A percentile compares a stretch with the other conserved stretches of the same genome.
phyloP scores from a whole-genome alignment of 495 filamentous ascomycete genomes.

The Sordaria brevicollis region DNA sequence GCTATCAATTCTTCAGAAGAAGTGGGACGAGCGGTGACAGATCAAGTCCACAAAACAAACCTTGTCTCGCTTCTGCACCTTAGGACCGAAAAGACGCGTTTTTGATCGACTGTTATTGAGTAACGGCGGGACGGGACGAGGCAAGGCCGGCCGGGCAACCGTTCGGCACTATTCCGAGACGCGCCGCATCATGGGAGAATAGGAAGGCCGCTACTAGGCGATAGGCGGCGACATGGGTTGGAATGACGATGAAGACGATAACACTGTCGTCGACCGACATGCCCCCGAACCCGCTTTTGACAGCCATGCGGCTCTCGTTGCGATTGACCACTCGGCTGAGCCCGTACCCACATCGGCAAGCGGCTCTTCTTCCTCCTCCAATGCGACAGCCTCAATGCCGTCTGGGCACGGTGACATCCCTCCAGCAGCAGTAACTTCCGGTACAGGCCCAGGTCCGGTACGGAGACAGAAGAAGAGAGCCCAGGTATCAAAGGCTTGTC shows the following conservation, averaged over 20 bases:
- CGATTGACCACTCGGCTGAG: not conserved
- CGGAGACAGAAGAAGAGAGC: slow-evolving; percentile 1
- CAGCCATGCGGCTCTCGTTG: not conserved
- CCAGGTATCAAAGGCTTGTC: slow-evolving; percentile 22
- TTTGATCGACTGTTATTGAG: not conserved
- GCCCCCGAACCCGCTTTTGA: not conserved
- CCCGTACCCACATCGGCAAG: not conserved
- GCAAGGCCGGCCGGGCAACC: not conserved
- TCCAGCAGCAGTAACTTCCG: not conserved
- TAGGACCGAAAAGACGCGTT: not conserved
- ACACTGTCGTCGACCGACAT: not conserved
- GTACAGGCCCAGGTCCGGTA: not conserved
- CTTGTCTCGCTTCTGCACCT: not conserved
- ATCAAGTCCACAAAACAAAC: not conserved
- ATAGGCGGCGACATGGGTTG: not conserved
- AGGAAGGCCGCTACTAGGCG: not conserved
- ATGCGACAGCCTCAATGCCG: not conserved
- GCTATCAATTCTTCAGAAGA: no score
- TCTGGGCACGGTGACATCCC: not conserved
- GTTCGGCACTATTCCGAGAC: not conserved
- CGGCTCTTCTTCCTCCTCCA: not conserved
- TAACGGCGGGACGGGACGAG: not conserved
- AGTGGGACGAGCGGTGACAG: not conserved
- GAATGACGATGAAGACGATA: not conserved
- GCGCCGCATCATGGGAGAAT: not conserved